Conservation (phyloP, 106 monocot species). For the Ottelia alismoides region DNA sequence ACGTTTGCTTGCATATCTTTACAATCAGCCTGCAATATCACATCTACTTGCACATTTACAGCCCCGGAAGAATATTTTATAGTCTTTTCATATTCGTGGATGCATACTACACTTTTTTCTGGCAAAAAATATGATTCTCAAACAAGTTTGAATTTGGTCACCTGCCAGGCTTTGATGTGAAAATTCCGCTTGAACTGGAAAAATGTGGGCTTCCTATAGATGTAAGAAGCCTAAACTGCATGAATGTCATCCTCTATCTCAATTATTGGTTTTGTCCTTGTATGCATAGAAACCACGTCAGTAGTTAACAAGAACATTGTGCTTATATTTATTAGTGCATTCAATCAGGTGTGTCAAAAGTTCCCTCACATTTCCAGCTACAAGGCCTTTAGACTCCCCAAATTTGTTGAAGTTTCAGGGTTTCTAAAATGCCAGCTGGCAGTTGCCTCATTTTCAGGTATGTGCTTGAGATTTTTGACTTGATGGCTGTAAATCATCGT, state of each 20-base stretch:
- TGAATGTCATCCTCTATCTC: not conserved
- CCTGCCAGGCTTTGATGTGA: slow-evolving; percentile 54
- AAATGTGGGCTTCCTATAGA: slow-evolving; percentile 37
- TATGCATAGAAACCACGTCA: too few species aligned
- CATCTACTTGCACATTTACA: slow-evolving; percentile 1
- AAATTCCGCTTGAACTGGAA: slow-evolving; percentile 51
- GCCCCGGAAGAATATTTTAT: not conserved
- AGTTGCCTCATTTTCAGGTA: slow-evolving; percentile 52
- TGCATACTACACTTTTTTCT: not conserved
- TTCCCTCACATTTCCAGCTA: slow-evolving; percentile 71
- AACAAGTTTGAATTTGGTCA: not conserved
- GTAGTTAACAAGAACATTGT: too few species aligned
- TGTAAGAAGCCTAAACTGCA: slow-evolving; percentile 23
- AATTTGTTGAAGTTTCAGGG: slow-evolving; percentile 23
- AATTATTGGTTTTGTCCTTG: too few species aligned
- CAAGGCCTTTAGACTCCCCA: slow-evolving; percentile 47
- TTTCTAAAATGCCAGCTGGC: slow-evolving; percentile 72
- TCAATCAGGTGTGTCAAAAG: slow-evolving; percentile 55
- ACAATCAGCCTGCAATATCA: not conserved
- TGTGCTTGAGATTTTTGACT: slow-evolving; percentile 3
- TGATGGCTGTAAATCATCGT: not conserved
- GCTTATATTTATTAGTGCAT: too few species aligned
- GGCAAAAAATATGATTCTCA: not conserved
- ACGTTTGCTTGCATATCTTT: not conserved
- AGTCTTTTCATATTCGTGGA: not conserved